Evolutionary conservation across 148 eudicot genomes (phyloP).

Genomic region (Pharnaceum exiguum): DNA sequence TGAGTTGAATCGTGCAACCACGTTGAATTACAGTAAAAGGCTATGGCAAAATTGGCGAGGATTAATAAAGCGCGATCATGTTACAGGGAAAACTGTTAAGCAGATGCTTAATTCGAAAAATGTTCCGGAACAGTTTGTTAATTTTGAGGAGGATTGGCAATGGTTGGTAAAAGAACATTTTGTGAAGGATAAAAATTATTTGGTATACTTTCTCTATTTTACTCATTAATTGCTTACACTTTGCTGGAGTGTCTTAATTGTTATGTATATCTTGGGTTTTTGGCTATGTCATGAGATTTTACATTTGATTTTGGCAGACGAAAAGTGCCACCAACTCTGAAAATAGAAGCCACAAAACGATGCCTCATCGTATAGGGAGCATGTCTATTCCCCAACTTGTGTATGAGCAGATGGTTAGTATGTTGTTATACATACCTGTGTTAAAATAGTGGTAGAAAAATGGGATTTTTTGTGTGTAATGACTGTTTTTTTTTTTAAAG

Average conservation of each 20-base stretch:
- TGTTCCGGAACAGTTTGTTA: neutral
- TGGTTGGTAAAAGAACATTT: neutral
- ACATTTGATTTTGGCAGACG: too few relatives aligned
- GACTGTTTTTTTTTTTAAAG: too few relatives aligned
- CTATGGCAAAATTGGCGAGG: neutral
- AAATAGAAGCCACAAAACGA: neutral
- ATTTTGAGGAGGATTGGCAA: neutral
- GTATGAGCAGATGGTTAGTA: neutral
- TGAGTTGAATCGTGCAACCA: too few relatives aligned
- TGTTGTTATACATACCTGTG: too few relatives aligned
- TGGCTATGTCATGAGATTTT: too few relatives aligned
- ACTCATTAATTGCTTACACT: too few relatives aligned
- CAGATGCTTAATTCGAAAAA: neutral
- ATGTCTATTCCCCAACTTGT: neutral
- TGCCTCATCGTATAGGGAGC: neutral
- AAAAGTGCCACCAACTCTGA: too few relatives aligned
- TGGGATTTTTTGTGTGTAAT: too few relatives aligned
- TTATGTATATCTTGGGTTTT: too few relatives aligned
- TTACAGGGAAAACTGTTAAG: neutral
- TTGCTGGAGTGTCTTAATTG: too few relatives aligned
- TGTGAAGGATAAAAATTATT: neutral
- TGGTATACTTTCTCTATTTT: neutral
- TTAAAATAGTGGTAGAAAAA: too few relatives aligned
- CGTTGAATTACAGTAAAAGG: too few relatives aligned
- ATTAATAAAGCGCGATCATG: neutral